Evolutionary conservation across 1,139 yeast species (phyloP).

Genomic region (Pichia kudriavzevii): DNA sequence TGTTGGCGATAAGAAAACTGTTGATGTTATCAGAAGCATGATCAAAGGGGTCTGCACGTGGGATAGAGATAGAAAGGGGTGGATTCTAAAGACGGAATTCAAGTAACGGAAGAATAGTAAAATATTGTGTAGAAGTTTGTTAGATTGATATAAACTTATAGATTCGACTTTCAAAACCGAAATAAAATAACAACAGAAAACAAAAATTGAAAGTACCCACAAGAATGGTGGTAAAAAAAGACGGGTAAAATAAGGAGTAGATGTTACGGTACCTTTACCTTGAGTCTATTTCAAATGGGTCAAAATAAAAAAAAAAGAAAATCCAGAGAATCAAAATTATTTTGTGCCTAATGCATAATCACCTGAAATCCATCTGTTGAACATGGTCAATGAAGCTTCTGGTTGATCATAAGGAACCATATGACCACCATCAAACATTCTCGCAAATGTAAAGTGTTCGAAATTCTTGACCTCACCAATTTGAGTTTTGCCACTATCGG

Average conservation of each 20-base stretch:
- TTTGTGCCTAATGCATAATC: constrained; percentile 30
- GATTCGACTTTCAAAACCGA: background rate
- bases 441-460: constrained; percentile 52
- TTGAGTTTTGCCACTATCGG: constrained; percentile 33
- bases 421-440: constrained; percentile 62
- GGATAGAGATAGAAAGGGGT: constrained; percentile 48
- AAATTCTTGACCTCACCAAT: constrained; percentile 56
- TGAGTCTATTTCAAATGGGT: too few species aligned
- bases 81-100: constrained; percentile 60
- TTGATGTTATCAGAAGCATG: constrained; percentile 60
- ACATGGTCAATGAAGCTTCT: constrained; percentile 36
- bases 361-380: constrained; percentile 42
- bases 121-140: background rate
- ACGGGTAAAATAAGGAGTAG: constrained; percentile 5
- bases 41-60: constrained; percentile 63
- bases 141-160: background rate
- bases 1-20: constrained; percentile 46
- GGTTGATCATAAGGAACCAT: constrained; percentile 55
- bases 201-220: background rate
- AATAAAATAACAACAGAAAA: constrained; percentile 1
- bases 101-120: constrained; percentile 12
- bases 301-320: background rate
- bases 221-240: background rate
- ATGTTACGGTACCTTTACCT: too few species aligned
- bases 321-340: background rate